Percentiles rank a stretch among this genome's conserved stretches.
Conservation (phyloP, 2,329 filamentous ascomycete genomes). For the Exutisphaerella laricina region DNA sequence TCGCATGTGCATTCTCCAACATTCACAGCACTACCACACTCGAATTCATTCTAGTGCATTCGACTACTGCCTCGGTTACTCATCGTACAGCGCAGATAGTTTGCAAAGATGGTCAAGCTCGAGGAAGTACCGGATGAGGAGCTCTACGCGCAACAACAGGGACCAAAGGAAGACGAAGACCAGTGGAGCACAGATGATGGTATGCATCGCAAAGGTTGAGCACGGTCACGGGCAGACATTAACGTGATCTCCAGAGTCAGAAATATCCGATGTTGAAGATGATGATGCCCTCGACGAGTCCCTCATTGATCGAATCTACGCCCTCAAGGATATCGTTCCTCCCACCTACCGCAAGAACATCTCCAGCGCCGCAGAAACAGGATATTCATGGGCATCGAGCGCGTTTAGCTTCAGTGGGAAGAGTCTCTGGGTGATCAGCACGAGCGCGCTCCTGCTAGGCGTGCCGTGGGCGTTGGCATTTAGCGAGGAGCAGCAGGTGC, state of each 20-base stretch:
- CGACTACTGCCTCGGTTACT: too few relatives aligned
- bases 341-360: constrained; percentile 42
- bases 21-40: too few relatives aligned
- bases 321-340: constrained; percentile 43
- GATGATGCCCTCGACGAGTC: constrained; percentile 49
- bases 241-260: constrained; percentile 56
- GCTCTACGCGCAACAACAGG: constrained; percentile 67
- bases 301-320: constrained; percentile 39
- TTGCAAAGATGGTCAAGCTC: constrained; percentile 82
- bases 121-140: constrained; percentile 96
- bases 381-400: constrained; percentile 53
- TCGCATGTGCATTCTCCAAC: too few relatives aligned
- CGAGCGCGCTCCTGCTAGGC: constrained; percentile 79
- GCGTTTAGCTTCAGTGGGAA: constrained; percentile 71
- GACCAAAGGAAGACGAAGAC: constrained; percentile 61
- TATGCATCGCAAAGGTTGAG: constrained; percentile 38
- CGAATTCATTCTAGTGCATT: too few relatives aligned
- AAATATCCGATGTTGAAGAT: constrained; percentile 67
- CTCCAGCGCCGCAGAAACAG: constrained; percentile 41
- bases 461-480: constrained; percentile 92
- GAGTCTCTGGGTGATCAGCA: constrained; percentile 84
- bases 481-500: constrained; percentile 91
- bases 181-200: constrained; percentile 91
- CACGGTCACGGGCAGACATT: constrained; percentile 10
- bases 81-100: too few relatives aligned